Conservation (phyloP, 805 yeast species). For the Nakazawaea anatomiae region DNA sequence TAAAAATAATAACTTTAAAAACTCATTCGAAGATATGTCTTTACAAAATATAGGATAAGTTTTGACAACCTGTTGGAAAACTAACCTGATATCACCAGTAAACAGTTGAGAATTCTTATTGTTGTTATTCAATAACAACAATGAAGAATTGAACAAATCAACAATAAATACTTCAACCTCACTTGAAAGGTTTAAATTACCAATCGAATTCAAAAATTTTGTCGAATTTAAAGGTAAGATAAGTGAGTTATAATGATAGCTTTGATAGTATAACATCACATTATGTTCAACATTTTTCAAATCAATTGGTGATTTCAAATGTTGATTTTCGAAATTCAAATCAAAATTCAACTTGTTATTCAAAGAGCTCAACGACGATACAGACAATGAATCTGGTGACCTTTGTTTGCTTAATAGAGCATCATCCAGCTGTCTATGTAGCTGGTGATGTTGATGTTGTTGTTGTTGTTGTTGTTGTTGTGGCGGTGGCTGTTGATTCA, state of each 20-base stretch:
- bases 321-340: slow-evolving; percentile 11
- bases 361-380: slow-evolving; percentile 16
- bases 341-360: slow-evolving; percentile 14
- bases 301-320: slow-evolving; percentile 16
- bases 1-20: slow-evolving; percentile 26
- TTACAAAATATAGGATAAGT: slow-evolving; percentile 29
- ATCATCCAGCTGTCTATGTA: neutral
- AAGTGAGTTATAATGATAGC: slow-evolving; percentile 39
- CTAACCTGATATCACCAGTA: slow-evolving; percentile 27
- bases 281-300: slow-evolving; percentile 25
- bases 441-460: slow-evolving; percentile 11
- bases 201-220: slow-evolving; percentile 20
- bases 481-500: slow-evolving; percentile 7
- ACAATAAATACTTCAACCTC: slow-evolving; percentile 25
- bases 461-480: slow-evolving; percentile 14
- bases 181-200: slow-evolving; percentile 19
- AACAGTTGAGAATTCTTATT: slow-evolving; percentile 15
- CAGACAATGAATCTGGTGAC: slow-evolving; percentile 10
- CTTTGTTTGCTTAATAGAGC: neutral
- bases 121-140: slow-evolving; percentile 30
- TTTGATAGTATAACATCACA: slow-evolving; percentile 34
- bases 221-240: slow-evolving; percentile 32
- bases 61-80: slow-evolving; percentile 28
- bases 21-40: slow-evolving; percentile 20
- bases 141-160: slow-evolving; percentile 35